phyloP scores from a whole-genome alignment of 2,329 filamentous ascomycete genomes.

The Purpureocillium takamizusanense region DNA sequence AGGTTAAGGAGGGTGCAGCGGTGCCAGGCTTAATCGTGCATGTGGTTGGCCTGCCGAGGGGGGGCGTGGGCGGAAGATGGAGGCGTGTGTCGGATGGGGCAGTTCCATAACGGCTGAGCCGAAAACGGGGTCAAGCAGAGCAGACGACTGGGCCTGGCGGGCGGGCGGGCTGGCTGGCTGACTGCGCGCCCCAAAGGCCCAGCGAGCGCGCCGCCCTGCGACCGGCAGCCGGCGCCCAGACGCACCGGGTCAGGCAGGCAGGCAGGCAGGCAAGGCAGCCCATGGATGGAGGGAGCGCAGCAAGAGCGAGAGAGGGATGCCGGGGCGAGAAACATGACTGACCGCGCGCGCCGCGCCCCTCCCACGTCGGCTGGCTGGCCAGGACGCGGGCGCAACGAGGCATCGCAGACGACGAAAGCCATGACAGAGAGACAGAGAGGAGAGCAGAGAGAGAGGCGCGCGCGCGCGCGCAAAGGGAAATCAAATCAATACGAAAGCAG shows the following conservation, averaged over 20 bases:
- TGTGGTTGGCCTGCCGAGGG: slow-evolving; percentile 37
- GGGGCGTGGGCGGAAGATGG: slow-evolving; percentile 10
- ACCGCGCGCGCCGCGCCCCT: too few species aligned
- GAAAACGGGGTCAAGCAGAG: slow-evolving; percentile 2
- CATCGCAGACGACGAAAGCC: slow-evolving; percentile 2
- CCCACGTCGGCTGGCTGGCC: too few species aligned
- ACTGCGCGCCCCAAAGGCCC: background rate
- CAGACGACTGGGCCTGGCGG: background rate
- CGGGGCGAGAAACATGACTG: too few species aligned
- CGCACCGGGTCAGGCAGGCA: too few species aligned
- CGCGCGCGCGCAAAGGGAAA: background rate
- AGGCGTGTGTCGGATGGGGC: slow-evolving; percentile 9
- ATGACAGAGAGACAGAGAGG: background rate
- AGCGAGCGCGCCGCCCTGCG: too few species aligned
- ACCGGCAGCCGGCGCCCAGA: too few species aligned
- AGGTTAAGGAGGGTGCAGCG: slow-evolving; percentile 32
- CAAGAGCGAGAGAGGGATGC: too few species aligned
- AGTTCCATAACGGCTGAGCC: slow-evolving; percentile 3
- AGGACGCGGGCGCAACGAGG: slow-evolving; percentile 1
- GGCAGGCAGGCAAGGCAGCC: too few species aligned
- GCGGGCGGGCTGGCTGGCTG: background rate
- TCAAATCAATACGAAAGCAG: too few species aligned
- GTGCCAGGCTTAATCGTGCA: slow-evolving; percentile 36
- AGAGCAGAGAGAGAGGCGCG: background rate
- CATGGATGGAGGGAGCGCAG: too few species aligned